These are phyloP conservation scores for Suillus plorans DNA, from an alignment of 768 basidiomycete genomes.

Conservation along the genomic window DNA sequence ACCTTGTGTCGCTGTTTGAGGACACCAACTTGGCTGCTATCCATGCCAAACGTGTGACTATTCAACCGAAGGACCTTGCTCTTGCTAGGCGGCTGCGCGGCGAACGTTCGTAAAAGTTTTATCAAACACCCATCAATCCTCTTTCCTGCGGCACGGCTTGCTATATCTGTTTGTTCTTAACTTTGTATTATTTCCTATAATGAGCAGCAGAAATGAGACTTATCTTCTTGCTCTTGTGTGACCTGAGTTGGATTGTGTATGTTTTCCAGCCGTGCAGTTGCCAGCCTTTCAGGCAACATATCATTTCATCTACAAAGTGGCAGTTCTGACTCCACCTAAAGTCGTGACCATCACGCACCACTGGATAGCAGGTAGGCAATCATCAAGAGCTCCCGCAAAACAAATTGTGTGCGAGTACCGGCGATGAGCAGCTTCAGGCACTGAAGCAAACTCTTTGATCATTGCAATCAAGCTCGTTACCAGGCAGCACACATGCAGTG, in stretches of 20 bases:
- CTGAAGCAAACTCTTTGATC: background rate
- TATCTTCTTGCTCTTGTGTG: background rate
- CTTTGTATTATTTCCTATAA: background rate
- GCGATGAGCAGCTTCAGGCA: conserved; percentile 42
- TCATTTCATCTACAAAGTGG: background rate
- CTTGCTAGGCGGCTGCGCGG: conserved; percentile 76
- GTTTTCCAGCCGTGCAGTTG: background rate
- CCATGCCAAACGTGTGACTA: conserved; percentile 78
- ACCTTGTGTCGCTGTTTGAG: conserved; percentile 78
- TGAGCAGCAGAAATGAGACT: background rate
- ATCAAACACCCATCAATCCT: background rate
- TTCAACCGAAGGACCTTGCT: conserved; percentile 80
- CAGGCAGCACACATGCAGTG: conserved; percentile 31
- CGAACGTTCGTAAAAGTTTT: conserved; percentile 58
- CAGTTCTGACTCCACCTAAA: background rate
- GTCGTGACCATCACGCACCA: background rate
- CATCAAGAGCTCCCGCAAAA: conserved; percentile 66
- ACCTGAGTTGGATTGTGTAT: background rate
- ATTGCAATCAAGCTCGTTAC: background rate
- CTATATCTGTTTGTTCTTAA: background rate
- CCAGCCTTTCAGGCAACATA: background rate
- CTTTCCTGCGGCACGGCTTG: background rate
- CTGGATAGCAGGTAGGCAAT: background rate
- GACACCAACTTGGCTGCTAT: conserved; percentile 81
- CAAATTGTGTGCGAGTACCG: conserved; percentile 73